phyloP scores from a whole-genome alignment of 176 grass and related monocot species.

The Dactylis glomerata region DNA sequence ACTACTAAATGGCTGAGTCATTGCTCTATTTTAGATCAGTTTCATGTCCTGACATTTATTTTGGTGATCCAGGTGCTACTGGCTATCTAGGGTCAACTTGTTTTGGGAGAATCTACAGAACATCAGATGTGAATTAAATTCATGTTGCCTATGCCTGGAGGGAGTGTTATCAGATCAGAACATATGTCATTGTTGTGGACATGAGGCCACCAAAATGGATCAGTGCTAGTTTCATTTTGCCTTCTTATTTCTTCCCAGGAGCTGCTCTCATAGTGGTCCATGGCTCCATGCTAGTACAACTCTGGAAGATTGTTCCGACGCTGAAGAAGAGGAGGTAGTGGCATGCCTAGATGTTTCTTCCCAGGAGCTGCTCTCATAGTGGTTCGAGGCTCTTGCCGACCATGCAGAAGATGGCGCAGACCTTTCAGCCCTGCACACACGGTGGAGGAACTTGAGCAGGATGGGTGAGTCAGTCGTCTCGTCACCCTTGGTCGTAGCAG shows the following conservation, averaged over 20 bases:
- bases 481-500: too few relatives aligned
- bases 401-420: too few relatives aligned
- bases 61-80: conserved; percentile 52
- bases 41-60: neutral
- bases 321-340: too few relatives aligned
- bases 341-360: too few relatives aligned
- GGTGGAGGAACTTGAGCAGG: too few relatives aligned
- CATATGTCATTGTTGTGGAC: conserved; percentile 14
- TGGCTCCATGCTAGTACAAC: too few relatives aligned
- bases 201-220: conserved; percentile 25
- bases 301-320: too few relatives aligned
- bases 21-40: neutral
- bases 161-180: neutral
- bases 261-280: conserved; percentile 17
- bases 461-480: too few relatives aligned
- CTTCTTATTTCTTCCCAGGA: conserved; percentile 25
- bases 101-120: conserved; percentile 81
- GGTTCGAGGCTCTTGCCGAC: too few relatives aligned
- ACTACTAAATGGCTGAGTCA: neutral
- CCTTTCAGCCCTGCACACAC: too few relatives aligned
- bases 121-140: conserved; percentile 68
- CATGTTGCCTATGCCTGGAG: neutral
- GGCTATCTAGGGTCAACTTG: conserved; percentile 67
- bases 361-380: too few relatives aligned
- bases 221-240: conserved; percentile 28